Conservation (phyloP, 495 filamentous ascomycete genomes). For the Thermochaetoides thermophila region DNA sequence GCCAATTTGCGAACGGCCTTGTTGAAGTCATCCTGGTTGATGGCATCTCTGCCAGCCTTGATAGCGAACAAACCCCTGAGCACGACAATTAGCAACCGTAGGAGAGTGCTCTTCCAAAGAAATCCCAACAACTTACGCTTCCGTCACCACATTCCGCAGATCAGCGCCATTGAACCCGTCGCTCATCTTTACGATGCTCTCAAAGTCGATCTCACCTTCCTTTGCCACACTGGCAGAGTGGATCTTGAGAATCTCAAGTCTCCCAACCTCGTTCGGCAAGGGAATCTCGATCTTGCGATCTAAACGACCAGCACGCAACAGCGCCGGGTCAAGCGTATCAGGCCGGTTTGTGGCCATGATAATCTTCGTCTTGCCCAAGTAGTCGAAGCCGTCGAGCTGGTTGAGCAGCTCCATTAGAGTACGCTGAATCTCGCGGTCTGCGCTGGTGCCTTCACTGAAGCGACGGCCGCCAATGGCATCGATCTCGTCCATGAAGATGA, state of each 20-base stretch:
- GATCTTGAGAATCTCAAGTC: slow-evolving; percentile 97
- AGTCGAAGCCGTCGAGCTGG: slow-evolving; percentile 98
- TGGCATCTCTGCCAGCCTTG: slow-evolving; percentile 86
- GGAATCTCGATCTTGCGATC: slow-evolving; percentile 99
- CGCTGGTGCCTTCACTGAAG: slow-evolving; percentile 97
- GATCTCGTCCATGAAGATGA: slow-evolving; percentile 99
- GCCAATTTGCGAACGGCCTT: slow-evolving; percentile 94
- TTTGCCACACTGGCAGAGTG: slow-evolving; percentile 73
- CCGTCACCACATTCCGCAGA: slow-evolving; percentile 93
- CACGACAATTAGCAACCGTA: slow-evolving; percentile 11
- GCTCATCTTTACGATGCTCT: slow-evolving; percentile 99
- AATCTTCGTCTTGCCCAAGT: slow-evolving; percentile 98
- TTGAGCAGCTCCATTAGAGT: slow-evolving; percentile 99
- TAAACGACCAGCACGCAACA: slow-evolving; percentile 83
- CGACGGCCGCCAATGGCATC: slow-evolving; percentile 95
- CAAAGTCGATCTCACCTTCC: slow-evolving; percentile 96
- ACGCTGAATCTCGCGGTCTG: slow-evolving; percentile 96
- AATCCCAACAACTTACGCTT: slow-evolving; percentile 71
- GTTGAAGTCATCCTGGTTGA: slow-evolving; percentile 98
- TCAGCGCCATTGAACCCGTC: slow-evolving; percentile 96
- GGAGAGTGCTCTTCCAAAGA: slow-evolving; percentile 1
- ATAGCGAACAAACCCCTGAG: slow-evolving; percentile 84
- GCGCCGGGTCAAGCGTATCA: slow-evolving; percentile 90
- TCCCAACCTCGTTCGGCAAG: slow-evolving; percentile 94
- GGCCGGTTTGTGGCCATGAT: slow-evolving; percentile 99